Evolutionary conservation across 164 flowering plant genomes (phyloP), one percentile per base, ranked within the genome.

Genomic region (Kingdonia uniflora): DNA sequence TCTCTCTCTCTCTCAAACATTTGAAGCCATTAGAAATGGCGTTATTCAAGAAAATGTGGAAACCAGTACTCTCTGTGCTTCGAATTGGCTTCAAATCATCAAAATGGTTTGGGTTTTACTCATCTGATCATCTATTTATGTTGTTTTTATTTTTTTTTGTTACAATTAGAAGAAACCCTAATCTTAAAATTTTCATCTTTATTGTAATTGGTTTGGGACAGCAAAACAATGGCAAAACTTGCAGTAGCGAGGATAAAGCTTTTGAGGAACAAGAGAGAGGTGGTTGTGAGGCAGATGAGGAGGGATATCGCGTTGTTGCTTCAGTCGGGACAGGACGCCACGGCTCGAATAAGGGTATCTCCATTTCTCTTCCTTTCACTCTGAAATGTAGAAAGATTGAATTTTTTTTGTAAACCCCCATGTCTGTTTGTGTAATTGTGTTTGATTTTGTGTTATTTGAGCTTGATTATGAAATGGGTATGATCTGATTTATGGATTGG

Each of bases 201-300:
- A n/a, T n/a, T n/a, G n/a, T n/a, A n/a, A n/a, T n/a, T n/a, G n/a
- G n/a, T 44, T 1, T 19, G 12, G 15, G 41, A 43, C 68, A 87
- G 98, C 71, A 92, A 92, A 63, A 85, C 95, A 12, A 78, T 75
- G 75, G 86, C 95, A 61, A 86, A 82, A 68, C 76, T 92, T 84
- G 77, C 89, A 19, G 78, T 77, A 56, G 92, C 95, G 39, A 80
- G 96, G 77, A 84, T 92, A 22, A 92, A 92, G 80, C 77, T 92
- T 15, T 75, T 92, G 70, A 81, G 91, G 77, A 88, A 92, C 76
- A 92, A 92, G 80, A 74, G 96, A 26, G 74, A 81, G 65, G 79
- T 61, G 52, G 80, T 80, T 61, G 85, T 88, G 54, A 82, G 65
- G 76, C 96, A 86, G 63, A 92, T 92, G 96, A 73, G 95, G 65